phyloP scores from a whole-genome alignment of 2,329 filamentous ascomycete genomes.

The Aspergillus versicolor region DNA sequence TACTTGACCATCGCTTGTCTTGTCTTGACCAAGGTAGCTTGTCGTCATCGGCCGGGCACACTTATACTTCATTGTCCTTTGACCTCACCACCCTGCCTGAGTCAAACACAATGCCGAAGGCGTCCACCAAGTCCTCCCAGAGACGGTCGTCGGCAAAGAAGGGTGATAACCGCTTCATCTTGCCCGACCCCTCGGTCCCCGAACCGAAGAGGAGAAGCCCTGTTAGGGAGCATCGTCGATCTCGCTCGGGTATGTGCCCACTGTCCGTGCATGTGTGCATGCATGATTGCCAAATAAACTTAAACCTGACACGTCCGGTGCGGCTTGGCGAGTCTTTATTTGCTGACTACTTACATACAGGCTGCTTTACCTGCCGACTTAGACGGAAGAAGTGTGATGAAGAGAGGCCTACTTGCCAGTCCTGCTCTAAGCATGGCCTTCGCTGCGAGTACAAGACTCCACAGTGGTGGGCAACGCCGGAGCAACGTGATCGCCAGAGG shows the following conservation, averaged over 20 bases:
- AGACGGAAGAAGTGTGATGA: conserved; percentile 70
- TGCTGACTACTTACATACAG: conserved; percentile 34
- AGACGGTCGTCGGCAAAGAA: background rate
- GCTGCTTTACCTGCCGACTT: conserved; percentile 66
- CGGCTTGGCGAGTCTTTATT: background rate
- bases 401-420: conserved; percentile 58
- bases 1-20: background rate
- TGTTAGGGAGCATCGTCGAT: conserved; percentile 2
- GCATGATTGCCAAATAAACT: background rate
- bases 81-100: background rate
- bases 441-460: conserved; percentile 93
- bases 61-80: background rate
- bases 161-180: background rate
- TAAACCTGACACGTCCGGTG: background rate
- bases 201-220: background rate
- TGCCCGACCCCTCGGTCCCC: background rate
- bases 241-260: conserved; percentile 11
- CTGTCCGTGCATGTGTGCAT: background rate
- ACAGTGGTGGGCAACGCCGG: conserved; percentile 93
- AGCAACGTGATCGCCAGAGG: conserved; percentile 79
- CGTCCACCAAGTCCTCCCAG: too few relatives aligned
- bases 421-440: conserved; percentile 71
- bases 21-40: background rate
- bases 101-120: background rate
- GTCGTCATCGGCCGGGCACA: background rate